phyloP scores from a whole-genome alignment of 371 early-diverging fungal genomes.

The Synchytrium microbalum region DNA sequence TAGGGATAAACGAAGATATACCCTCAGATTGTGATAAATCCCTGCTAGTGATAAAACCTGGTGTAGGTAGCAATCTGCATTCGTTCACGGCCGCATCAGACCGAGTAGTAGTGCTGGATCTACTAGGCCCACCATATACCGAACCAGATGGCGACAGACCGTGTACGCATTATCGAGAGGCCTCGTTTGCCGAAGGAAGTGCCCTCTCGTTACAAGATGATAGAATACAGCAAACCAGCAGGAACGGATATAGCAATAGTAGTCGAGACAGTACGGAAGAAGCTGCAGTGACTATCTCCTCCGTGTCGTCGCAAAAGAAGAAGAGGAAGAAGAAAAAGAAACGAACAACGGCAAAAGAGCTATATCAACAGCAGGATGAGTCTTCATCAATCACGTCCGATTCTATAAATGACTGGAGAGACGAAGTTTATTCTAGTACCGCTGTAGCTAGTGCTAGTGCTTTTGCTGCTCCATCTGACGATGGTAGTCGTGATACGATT shows the following conservation, averaged over 20 bases:
- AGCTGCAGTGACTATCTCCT: not conserved
- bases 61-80: conserved; percentile 30
- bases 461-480: not conserved
- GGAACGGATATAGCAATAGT: not conserved
- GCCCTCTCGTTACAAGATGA: too few relatives aligned
- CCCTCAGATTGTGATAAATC: conserved; percentile 8
- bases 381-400: not conserved
- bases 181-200: not conserved
- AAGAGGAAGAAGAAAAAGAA: not conserved
- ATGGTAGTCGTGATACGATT: not conserved
- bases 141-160: conserved; percentile 17
- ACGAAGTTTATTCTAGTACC: not conserved
- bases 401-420: not conserved
- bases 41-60: conserved; percentile 23
- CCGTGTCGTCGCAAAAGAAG: not conserved
- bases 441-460: not conserved
- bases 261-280: not conserved
- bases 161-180: conserved; percentile 28
- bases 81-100: conserved; percentile 37
- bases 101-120: conserved; percentile 30
- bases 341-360: not conserved
- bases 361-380: not conserved
- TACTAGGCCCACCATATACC: conserved; percentile 36
- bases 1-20: conserved; percentile 10
- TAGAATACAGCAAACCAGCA: not conserved